Evolutionary conservation across 306 rosid species (phyloP).

Genomic region (Quillaja saponaria): DNA sequence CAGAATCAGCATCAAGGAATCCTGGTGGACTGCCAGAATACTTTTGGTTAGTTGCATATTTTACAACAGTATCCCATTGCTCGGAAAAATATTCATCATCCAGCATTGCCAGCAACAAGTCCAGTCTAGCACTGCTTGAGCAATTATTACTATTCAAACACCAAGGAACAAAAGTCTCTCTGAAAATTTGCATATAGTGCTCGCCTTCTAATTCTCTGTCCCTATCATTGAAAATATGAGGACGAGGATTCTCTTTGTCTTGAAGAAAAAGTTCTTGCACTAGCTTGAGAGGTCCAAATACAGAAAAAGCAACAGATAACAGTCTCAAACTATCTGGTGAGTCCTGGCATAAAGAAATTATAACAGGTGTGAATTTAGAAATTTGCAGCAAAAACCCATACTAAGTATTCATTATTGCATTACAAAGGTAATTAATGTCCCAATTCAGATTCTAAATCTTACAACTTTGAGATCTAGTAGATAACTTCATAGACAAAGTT

Average conservation of each 20-base stretch:
- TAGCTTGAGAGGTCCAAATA: constrained; percentile 77
- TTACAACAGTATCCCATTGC: constrained; percentile 69
- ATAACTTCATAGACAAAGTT: not conserved
- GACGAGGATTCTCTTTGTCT: constrained; percentile 34
- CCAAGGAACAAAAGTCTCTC: constrained; percentile 78
- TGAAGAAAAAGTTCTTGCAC: constrained; percentile 58
- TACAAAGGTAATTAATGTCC: not conserved
- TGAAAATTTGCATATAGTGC: constrained; percentile 72
- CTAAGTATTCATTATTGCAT: constrained; percentile 6
- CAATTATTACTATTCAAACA: constrained; percentile 58
- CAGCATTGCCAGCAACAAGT: constrained; percentile 72
- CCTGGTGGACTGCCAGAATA: constrained; percentile 43
- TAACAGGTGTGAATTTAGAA: constrained; percentile 25
- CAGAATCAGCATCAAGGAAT: constrained; percentile 48
- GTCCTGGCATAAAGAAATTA: constrained; percentile 52
- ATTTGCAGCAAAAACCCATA: constrained; percentile 11
- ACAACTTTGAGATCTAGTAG: constrained; percentile 10
- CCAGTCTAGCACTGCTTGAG: constrained; percentile 64
- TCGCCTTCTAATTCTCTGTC: constrained; percentile 41
- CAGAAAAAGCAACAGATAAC: constrained; percentile 61
- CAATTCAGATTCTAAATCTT: constrained; percentile 4
- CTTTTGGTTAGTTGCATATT: constrained; percentile 52
- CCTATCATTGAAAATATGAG: constrained; percentile 37
- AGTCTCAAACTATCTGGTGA: constrained; percentile 67
- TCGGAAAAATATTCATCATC: constrained; percentile 81